Base-by-base conservation (phyloP, 768 basidiomycete species). In the Mycena vitilis region DNA sequence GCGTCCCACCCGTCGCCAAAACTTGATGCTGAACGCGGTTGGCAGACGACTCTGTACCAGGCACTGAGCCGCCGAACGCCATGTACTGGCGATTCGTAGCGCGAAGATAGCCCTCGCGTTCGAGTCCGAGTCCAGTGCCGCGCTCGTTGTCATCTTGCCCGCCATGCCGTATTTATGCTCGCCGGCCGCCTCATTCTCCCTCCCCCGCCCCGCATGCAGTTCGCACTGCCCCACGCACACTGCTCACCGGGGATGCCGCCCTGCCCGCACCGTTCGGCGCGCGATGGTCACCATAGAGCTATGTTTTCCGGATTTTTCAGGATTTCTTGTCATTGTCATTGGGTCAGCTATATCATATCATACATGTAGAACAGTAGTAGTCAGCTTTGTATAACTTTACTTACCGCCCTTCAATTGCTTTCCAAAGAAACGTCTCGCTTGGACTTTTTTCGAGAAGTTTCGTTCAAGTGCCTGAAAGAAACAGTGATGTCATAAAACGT, bases 41-140 rank as follows among this genome's bases (percentile, higher is more conserved):
- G 15, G 23, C 58, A 92, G 91, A 92, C 79, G 80, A 88, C 60
- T 90, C 91, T 13, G 86, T 85, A 8, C 82, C 84, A 0, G 82
- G 84, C 54, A 89, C 88, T 20, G 66, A 79, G 75, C 81, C 81
- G 51, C 86, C 85, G 56, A 87, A 86, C 68, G 63, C 76, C 34
- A 53, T 69, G 30, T 87, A 83, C 75, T 87, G 86, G 86, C 74
- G 83, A 77, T 85, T 83, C 71, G 71, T 87, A 48, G 83, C 81
- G 8, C 81, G 85, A 71, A 79, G 86, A 80, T 87, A 75, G 75
- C 44, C 30, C 5, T 30, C 30, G 30, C 30, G 3, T 18, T 40
- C 62, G 55, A 55, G 13, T 30, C 2, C 30, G 30, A 30, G 30
- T 30, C 30, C 51, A 13, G 44, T 45, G 34, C 20, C 5, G 12